Base-by-base conservation (phyloP, 768 basidiomycete species). In the Serendipita vermifera region DNA sequence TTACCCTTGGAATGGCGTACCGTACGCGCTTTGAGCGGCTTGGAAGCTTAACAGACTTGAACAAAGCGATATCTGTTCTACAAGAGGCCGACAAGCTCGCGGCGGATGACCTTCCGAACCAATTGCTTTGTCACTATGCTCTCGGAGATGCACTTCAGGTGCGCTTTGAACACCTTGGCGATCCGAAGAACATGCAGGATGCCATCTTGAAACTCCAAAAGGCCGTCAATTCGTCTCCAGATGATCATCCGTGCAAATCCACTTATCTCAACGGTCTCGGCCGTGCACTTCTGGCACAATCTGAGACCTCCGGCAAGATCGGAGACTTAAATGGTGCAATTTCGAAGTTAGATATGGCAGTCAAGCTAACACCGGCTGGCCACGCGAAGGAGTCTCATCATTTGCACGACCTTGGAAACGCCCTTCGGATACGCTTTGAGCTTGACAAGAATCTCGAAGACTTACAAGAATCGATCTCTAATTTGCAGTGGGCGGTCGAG, bases 1-100 rank as follows among this genome's bases (percentile, higher is more conserved):
- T 38, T 17, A 17, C 13, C 17, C 36, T 38, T 38, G 36, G 13
- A 38, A 38, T 38, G 36, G 36, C 36, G 36, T 38, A 38, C 2
- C 36, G 17, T 13, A 17, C 31, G 58, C 64, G 57, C 22, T 71
- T 64, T 59, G 62, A 66, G 32, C 26, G 55, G 14, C 57, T 64
- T 3, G 62, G 66, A 2, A 55, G 62, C 11, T 35, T 57, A 17
- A 56, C 57, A 46, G 67, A 70, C 55, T 32, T 72, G 29, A 60
- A 69, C 40, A 31, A 58, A 33, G 59, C 61, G 1, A 66, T 64
- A 11, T 41, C 54, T 3, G 15, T 26, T 20, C 55, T 58, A n/a
- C 17, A 59, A 29, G 38, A 54, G 27, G 61, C 61, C 7, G 54
- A 65, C 5, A 5, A 56, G 36, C 24, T 61, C 14, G 55, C 58